Evolutionary conservation across 1,284 basidiomycete species (phyloP), one percentile per base, ranked within the genome.

Genomic region (Ceratobasidium sp.): DNA sequence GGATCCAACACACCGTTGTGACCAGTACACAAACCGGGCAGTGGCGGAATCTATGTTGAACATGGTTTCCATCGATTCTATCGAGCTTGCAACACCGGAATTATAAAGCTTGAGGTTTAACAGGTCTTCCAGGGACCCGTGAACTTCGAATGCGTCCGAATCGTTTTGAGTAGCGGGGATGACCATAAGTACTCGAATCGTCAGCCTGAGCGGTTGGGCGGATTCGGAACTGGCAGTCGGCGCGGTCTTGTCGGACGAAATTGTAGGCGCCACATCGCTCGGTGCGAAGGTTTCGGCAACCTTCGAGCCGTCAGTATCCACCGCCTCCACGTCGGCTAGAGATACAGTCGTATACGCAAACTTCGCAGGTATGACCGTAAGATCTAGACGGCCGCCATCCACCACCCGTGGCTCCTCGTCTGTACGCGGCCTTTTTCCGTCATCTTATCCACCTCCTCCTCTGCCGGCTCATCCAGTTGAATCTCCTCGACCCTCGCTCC

Each of bases 101-200:
- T 55, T 87, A 87, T 77, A 81, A 46, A 79, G 44, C 12, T 75
- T 69, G 23, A 94, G 82, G 42, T 84, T 87, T 85, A 94, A 95
- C 33, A 93, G 82, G 68, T 89, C 90, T 72, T 87, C 86, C 84
- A 94, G 94, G 60, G 89, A 85, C 5, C 68, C 12, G 26, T 90
- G 83, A n/a, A 70, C 40, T 9, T 70, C 53, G 68, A 42, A 70
- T 5, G 68, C 49, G 39, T 58, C 53, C n/a, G 28, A n/a, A 13
- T 70, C 68, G 33, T 44, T 53, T n/a, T 18, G 88, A 26, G 42
- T 26, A 49, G 67, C 23, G 7, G 28, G 20, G 10, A 33, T 28
- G 6, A 20, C 53, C n/a, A n/a, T n/a, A n/a, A n/a, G n/a, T n/a
- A n/a, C n/a, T n/a, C n/a, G n/a, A n/a, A 53, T 63, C 71, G 61